Percentiles rank a stretch among this genome's conserved stretches.
These are phyloP conservation scores for Collybiopsis confluens DNA, from an alignment of 768 basidiomycete genomes.

Conservation along the genomic window DNA sequence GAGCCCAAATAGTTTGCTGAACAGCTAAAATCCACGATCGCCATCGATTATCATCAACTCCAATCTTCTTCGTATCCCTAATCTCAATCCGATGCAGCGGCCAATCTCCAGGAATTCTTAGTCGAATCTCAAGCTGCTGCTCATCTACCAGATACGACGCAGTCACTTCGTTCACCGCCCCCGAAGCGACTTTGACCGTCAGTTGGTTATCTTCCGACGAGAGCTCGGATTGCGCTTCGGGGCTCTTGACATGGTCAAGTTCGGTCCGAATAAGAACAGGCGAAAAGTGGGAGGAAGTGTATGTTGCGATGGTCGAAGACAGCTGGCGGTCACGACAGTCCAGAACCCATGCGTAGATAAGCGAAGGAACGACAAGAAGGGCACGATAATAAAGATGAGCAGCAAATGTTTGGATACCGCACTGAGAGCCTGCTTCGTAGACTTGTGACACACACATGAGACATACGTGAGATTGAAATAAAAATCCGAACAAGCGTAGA, in stretches of 20 bases:
- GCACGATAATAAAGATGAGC: constrained; percentile 90
- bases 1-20: constrained; percentile 84
- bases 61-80: constrained; percentile 78
- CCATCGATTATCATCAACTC: constrained; percentile 88
- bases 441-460: constrained; percentile 32
- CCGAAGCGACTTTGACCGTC: constrained; percentile 68
- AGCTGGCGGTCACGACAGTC: constrained; percentile 89
- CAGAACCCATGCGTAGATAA: constrained; percentile 81
- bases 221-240: constrained; percentile 49
- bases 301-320: constrained; percentile 66
- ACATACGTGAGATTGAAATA: no score
- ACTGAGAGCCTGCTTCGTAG: constrained; percentile 47
- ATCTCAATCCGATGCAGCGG: constrained; percentile 86
- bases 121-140: constrained; percentile 82
- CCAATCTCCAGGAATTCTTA: constrained; percentile 87
- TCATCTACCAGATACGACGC: constrained; percentile 90
- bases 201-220: constrained; percentile 63
- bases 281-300: constrained; percentile 83
- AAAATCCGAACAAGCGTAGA: not conserved
- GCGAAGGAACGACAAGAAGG: constrained; percentile 76
- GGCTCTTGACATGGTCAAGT: constrained; percentile 64
- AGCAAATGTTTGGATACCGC: constrained; percentile 63
- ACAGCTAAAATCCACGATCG: constrained; percentile 90
- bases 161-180: constrained; percentile 69
- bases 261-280: constrained; percentile 84